Evolutionary conservation across 768 basidiomycete species (phyloP).

Genomic region (Pulveroboletus sp.): DNA sequence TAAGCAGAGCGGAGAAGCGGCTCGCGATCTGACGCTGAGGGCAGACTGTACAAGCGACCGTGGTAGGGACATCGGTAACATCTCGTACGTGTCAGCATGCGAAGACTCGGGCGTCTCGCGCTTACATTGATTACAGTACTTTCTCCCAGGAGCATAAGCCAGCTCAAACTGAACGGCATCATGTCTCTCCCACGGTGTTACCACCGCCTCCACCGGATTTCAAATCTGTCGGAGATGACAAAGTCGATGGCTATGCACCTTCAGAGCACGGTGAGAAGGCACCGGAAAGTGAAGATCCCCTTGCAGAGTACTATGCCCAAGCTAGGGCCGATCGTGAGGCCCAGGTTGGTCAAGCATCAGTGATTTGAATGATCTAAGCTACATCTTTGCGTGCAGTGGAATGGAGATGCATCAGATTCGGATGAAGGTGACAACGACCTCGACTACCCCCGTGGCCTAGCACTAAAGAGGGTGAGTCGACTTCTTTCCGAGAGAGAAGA

Average conservation of each 20-base stretch:
- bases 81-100: conserved; percentile 38
- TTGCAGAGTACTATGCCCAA: conserved; percentile 59
- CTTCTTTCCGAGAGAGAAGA: neutral
- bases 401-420: conserved; percentile 32
- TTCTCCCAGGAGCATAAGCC: conserved; percentile 34
- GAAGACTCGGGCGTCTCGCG: neutral
- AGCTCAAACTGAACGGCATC: neutral
- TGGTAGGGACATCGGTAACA: conserved; percentile 37
- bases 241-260: neutral
- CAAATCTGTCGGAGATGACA: neutral
- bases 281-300: conserved; percentile 41
- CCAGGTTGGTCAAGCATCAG: conserved; percentile 29
- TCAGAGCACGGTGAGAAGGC: neutral
- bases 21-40: neutral
- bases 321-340: conserved; percentile 48
- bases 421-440: conserved; percentile 30
- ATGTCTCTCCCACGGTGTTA: conserved; percentile 15
- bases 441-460: conserved; percentile 14
- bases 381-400: conserved; percentile 22
- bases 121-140: conserved; percentile 26
- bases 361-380: neutral
- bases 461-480: conserved; percentile 29
- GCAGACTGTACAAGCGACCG: conserved; percentile 1
- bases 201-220: conserved; percentile 26
- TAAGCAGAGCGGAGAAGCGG: neutral